Evolutionary conservation across 306 rosid genomes (phyloP).

Genomic region (Pyrus betulifolia): DNA sequence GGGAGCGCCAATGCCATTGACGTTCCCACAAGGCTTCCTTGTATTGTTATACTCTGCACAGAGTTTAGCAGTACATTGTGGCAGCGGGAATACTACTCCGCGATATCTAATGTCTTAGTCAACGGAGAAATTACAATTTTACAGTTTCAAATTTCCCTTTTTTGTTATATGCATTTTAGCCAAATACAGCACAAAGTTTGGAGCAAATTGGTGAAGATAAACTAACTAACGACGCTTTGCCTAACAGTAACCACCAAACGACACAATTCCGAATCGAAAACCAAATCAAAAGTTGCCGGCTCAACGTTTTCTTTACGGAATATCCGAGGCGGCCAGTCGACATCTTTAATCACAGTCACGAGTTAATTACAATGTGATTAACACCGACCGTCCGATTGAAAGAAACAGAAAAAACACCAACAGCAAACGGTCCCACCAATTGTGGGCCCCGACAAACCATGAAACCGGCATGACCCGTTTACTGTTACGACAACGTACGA

Average conservation of each 20-base stretch:
- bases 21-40: not conserved
- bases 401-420: not conserved
- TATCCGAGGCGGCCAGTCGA: not conserved
- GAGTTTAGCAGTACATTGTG: not conserved
- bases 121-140: not conserved
- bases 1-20: not conserved
- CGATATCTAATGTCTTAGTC: not conserved
- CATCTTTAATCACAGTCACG: not conserved
- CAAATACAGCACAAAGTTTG: not conserved
- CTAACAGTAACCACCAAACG: not conserved
- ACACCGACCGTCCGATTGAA: not conserved
- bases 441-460: not conserved
- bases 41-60: not conserved
- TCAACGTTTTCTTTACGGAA: not conserved
- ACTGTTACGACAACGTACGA: not conserved
- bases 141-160: not conserved
- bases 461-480: not conserved
- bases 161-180: not conserved
- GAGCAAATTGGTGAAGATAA: not conserved
- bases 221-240: not conserved
- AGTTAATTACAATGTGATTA: not conserved
- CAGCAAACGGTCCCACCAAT: not conserved
- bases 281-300: not conserved
- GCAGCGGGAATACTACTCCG: not conserved
- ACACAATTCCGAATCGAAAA: not conserved